These are phyloP conservation scores for Trichoderma breve DNA, from an alignment of 2,329 filamentous ascomycete genomes.

Conservation along the genomic window DNA sequence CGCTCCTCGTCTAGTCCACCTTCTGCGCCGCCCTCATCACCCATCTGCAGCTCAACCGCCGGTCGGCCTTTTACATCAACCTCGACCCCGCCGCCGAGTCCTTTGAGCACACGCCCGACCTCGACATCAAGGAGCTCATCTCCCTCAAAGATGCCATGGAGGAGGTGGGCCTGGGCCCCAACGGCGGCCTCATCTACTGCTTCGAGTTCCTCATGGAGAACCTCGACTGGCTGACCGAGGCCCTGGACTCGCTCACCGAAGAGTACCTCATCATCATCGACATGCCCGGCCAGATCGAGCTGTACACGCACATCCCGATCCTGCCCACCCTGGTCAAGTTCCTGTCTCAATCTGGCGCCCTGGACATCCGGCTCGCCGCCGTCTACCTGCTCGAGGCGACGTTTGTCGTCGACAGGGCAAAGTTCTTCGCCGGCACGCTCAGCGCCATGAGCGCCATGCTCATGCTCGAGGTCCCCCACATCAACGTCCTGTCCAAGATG, in stretches of 20 bases:
- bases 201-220: constrained; percentile 96
- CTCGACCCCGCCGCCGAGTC: constrained; percentile 93
- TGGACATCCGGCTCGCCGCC: constrained; percentile 90
- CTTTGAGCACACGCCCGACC: constrained; percentile 86
- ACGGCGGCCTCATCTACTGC: constrained; percentile 92
- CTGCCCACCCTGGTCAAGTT: constrained; percentile 80
- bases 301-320: constrained; percentile 95
- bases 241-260: constrained; percentile 81
- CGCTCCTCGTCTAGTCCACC: constrained; percentile 63
- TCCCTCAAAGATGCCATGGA: constrained; percentile 96
- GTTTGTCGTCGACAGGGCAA: constrained; percentile 91
- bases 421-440: constrained; percentile 94
- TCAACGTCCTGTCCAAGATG: constrained; percentile 98
- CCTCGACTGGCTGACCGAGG: constrained; percentile 84
- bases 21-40: constrained; percentile 94
- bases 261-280: constrained; percentile 98
- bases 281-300: constrained; percentile 97
- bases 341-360: constrained; percentile 71
- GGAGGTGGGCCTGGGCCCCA: constrained; percentile 84
- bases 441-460: constrained; percentile 99
- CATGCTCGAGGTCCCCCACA: constrained; percentile 94
- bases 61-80: constrained; percentile 97
- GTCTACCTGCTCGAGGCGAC: constrained; percentile 93
- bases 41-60: constrained; percentile 83
- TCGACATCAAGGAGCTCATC: constrained; percentile 94